A percentile compares a stretch with the other conserved stretches of the same genome.
phyloP scores from a whole-genome alignment of 2,329 filamentous ascomycete species.

The Colletotrichum nymphaeae region DNA sequence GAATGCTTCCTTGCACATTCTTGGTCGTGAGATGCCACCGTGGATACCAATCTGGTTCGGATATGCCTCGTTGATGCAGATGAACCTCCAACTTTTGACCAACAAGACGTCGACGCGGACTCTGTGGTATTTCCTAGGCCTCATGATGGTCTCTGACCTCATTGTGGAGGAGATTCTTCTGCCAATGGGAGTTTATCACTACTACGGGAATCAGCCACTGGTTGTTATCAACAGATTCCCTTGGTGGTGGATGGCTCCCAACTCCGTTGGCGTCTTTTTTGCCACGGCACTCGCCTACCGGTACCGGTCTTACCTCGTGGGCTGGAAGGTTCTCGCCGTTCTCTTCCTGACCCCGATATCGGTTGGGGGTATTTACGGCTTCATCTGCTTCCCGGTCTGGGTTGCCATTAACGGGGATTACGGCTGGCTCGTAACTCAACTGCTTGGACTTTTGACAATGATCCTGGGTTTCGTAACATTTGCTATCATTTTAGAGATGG shows the following conservation, averaged over 20 bases:
- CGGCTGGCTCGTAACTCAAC: neutral
- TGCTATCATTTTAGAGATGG: neutral
- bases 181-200: neutral
- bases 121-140: neutral
- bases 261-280: neutral
- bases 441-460: neutral
- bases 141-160: neutral
- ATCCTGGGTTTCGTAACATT: neutral
- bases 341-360: neutral
- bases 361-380: neutral
- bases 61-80: neutral
- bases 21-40: neutral
- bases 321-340: neutral
- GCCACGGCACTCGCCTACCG: neutral
- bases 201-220: neutral
- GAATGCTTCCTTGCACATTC: neutral
- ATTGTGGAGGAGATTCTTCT: neutral
- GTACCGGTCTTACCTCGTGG: neutral
- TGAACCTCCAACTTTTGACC: neutral
- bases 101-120: neutral
- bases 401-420: neutral
- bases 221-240: neutral
- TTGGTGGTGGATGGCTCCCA: neutral
- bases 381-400: neutral
- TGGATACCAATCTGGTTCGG: neutral